These are phyloP conservation scores for Phytophthora fragariaefolia DNA, from an alignment of 352 stramenopile genomes.

Conservation along the genomic window DNA sequence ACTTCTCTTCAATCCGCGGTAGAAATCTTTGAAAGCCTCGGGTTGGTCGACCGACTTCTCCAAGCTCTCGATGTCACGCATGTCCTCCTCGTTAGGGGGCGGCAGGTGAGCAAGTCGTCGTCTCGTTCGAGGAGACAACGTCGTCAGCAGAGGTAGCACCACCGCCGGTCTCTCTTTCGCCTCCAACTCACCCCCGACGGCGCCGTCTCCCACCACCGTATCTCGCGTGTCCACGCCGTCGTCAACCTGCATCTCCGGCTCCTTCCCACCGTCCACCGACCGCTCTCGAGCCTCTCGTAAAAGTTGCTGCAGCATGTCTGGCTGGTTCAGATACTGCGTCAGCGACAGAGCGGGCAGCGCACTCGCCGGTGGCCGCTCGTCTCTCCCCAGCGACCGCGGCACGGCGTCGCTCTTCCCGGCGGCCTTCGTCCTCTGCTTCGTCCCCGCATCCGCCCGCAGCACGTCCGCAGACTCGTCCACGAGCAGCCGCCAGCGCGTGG, in stretches of 20 bases:
- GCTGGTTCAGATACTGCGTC: slow-evolving; percentile 53
- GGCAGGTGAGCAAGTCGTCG: slow-evolving; percentile 50
- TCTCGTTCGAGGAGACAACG: slow-evolving; percentile 56
- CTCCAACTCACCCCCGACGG: slow-evolving; percentile 1
- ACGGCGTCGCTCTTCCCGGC: neutral
- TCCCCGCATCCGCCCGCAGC: too few species aligned
- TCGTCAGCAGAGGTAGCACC: slow-evolving; percentile 52
- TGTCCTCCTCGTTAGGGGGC: slow-evolving; percentile 40
- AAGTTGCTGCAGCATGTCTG: slow-evolving; percentile 43
- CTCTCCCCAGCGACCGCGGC: slow-evolving; percentile 29
- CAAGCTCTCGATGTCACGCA: slow-evolving; percentile 50
- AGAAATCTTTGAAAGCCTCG: slow-evolving; percentile 37
- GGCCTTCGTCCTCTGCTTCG: neutral
- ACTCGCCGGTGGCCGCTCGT: slow-evolving; percentile 45
- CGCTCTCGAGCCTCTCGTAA: slow-evolving; percentile 26
- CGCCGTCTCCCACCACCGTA: too few species aligned
- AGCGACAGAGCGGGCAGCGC: slow-evolving; percentile 29
- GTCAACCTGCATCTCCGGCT: slow-evolving; percentile 1
- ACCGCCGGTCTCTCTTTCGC: neutral
- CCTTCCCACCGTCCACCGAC: neutral
- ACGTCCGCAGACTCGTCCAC: slow-evolving; percentile 47
- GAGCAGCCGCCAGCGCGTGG: slow-evolving; percentile 59
- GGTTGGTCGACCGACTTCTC: slow-evolving; percentile 43
- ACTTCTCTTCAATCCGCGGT: slow-evolving; percentile 38
- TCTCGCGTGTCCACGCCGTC: too few species aligned